These are phyloP conservation scores for Pseudozyma sp. DNA, from an alignment of 1,284 basidiomycete genomes.

Conservation along the genomic window DNA sequence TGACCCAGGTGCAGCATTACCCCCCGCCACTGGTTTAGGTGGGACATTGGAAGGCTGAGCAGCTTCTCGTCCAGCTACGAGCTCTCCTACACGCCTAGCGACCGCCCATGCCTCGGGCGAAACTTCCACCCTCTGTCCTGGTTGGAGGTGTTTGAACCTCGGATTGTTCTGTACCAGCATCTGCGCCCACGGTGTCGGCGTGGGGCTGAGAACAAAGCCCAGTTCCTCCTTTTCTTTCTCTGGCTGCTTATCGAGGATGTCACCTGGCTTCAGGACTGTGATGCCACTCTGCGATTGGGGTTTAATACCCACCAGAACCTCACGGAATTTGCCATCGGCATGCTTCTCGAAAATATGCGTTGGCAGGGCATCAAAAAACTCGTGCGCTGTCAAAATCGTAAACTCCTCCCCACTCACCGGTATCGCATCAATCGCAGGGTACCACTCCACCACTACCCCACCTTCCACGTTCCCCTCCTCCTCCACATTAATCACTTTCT, in stretches of 20 bases:
- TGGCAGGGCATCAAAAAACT: constrained; percentile 97
- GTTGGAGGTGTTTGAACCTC: constrained; percentile 53
- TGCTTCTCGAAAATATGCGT: constrained; percentile 83
- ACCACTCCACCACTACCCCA: constrained; percentile 76
- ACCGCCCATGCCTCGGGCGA: constrained; percentile 63
- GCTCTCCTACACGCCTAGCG: constrained; percentile 59
- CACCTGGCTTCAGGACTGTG: constrained; percentile 51
- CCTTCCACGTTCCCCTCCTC: constrained; percentile 23
- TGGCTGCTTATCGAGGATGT: not conserved
- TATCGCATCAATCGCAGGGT: constrained; percentile 79
- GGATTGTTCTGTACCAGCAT: constrained; percentile 70
- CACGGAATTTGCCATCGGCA: constrained; percentile 79
- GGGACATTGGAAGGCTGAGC: constrained; percentile 8
- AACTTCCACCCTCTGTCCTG: constrained; percentile 65
- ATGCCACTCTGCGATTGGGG: constrained; percentile 27
- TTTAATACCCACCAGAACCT: constrained; percentile 79
- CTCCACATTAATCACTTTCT: constrained; percentile 46
- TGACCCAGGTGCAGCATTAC: not conserved
- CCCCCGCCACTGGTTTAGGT: not conserved
- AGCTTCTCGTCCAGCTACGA: constrained; percentile 57
- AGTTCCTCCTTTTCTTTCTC: constrained; percentile 67
- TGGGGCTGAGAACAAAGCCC: constrained; percentile 77
- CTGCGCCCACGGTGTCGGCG: constrained; percentile 76
- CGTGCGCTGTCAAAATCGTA: constrained; percentile 92
- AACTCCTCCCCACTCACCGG: constrained; percentile 72